Conservation (phyloP, 768 basidiomycete genomes). For the Termitomyces sp. region DNA sequence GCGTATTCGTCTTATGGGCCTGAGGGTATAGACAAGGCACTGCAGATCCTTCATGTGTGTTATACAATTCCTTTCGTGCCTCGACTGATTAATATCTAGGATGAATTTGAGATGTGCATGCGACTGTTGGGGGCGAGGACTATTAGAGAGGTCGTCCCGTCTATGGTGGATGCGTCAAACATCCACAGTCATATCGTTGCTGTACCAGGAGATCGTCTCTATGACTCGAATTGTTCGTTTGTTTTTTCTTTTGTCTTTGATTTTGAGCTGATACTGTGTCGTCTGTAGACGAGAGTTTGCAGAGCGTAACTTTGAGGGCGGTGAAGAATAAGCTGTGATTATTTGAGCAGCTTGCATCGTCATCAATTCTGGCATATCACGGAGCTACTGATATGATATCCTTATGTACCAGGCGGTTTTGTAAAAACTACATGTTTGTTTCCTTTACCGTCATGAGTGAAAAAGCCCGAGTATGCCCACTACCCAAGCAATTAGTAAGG, state of each 20-base stretch:
- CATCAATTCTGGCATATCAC: background rate
- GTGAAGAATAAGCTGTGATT: constrained; percentile 11
- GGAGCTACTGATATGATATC: background rate
- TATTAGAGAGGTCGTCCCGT: constrained; percentile 72
- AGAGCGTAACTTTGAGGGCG: constrained; percentile 22
- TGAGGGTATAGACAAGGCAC: constrained; percentile 79
- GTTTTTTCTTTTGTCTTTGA: background rate
- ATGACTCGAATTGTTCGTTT: constrained; percentile 73
- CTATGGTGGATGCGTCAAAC: constrained; percentile 85
- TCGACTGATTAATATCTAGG: constrained; percentile 36
- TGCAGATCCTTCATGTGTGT: constrained; percentile 71
- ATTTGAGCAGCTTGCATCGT: no score
- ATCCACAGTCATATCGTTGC: constrained; percentile 59
- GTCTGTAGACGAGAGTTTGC: constrained; percentile 29
- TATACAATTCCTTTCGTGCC: background rate
- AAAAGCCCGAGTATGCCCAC: constrained; percentile 10
- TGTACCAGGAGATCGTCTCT: constrained; percentile 72
- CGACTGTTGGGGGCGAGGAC: constrained; percentile 83
- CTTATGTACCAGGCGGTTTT: background rate
- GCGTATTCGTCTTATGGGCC: constrained; percentile 86
- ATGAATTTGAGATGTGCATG: constrained; percentile 98
- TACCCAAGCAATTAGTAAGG: background rate
- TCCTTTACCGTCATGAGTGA: background rate
- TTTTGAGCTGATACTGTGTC: background rate
- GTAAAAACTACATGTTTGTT: constrained; percentile 4